Evolutionary conservation across 139 green algal species (phyloP), one percentile per base, ranked within the genome.

Genomic region (Chlamydomonas schloesseri): DNA sequence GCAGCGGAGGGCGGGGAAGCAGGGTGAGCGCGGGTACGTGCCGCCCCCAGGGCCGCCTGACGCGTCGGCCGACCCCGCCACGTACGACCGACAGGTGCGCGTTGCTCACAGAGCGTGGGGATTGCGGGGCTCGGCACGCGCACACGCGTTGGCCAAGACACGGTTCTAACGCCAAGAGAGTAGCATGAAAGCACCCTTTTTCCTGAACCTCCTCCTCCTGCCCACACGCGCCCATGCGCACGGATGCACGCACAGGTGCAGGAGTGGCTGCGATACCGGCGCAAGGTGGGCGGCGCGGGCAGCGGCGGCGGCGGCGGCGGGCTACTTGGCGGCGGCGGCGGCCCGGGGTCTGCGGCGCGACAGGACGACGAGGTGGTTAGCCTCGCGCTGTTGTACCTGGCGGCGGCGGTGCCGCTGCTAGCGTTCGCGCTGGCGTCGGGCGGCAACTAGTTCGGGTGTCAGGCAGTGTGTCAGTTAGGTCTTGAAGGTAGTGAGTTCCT

Each of bases 321-420:
- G 42, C 42, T 50, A 8, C 42, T 50, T 5, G 42, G 42, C 42
- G 42, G 42, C 42, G 24, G 55, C 31, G 26, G 46, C 0, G 65
- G 29, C 17, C 8, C 47, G 9, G 42, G 42, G 6, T 50, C 42
- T 5, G 42, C 42, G 42, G 42, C 42, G 42, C 65, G 79, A 13
- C 46, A 76, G 47, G 79, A 85, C 36, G 79, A 85, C 64, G 79
- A 85, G 79, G 33, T 85, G 1, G 33, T n/a, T 1, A 69, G 79
- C 31, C 50, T 85, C 31, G 79, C 79, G 65, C 47, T 85, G 47
- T 20, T 76, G 29, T 85, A 77, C 67, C 36, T 72, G 24, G 65
- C 79, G 33, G 67, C 33, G 1, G n/a, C 47, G n/a, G 28, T 85
- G 31, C 79, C 79, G n/a, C 23, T 85, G 18, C n/a, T 85, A 0